A percentile compares a stretch with the other conserved stretches of the same genome.
These are phyloP conservation scores for Entomortierella parvispora DNA, from an alignment of 192 early-diverging fungal genomes.

Conservation along the genomic window DNA sequence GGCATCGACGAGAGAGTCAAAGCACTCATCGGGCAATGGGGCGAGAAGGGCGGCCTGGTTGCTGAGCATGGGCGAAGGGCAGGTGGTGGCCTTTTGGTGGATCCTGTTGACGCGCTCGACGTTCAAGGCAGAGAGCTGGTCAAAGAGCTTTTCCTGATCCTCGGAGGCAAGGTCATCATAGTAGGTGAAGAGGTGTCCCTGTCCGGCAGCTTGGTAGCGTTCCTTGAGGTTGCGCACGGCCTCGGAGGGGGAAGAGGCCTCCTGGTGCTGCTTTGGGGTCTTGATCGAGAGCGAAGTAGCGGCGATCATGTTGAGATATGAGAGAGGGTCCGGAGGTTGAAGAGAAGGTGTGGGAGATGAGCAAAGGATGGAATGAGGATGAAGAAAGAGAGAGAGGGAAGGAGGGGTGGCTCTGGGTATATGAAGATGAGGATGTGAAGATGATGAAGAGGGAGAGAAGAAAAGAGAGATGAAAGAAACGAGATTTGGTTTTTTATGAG, in stretches of 20 bases:
- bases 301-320: constrained; percentile 31
- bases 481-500: not conserved
- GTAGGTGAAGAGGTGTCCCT: constrained; percentile 90
- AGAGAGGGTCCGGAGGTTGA: constrained; percentile 2
- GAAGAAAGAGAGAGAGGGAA: not conserved
- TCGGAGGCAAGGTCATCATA: constrained; percentile 73
- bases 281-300: constrained; percentile 35
- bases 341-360: not conserved
- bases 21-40: constrained; percentile 79
- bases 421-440: no score
- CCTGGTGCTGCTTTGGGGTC: constrained; percentile 36
- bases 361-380: not conserved
- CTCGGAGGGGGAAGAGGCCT: constrained; percentile 22
- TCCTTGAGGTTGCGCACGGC: constrained; percentile 61
- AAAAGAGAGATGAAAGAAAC: not conserved
- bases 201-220: constrained; percentile 75
- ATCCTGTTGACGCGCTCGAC: constrained; percentile 84
- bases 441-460: not conserved
- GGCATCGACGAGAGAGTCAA: constrained; percentile 70
- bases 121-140: constrained; percentile 79
- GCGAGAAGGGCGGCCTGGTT: constrained; percentile 59
- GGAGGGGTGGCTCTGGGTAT: not conserved
- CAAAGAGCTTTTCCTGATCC: constrained; percentile 67
- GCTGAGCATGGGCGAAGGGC: constrained; percentile 52
- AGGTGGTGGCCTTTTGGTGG: constrained; percentile 77